Evolutionary conservation across 2,329 filamentous ascomycete genomes (phyloP), one percentile per base, ranked within the genome.

Genomic region (Seiridium unicorne): DNA sequence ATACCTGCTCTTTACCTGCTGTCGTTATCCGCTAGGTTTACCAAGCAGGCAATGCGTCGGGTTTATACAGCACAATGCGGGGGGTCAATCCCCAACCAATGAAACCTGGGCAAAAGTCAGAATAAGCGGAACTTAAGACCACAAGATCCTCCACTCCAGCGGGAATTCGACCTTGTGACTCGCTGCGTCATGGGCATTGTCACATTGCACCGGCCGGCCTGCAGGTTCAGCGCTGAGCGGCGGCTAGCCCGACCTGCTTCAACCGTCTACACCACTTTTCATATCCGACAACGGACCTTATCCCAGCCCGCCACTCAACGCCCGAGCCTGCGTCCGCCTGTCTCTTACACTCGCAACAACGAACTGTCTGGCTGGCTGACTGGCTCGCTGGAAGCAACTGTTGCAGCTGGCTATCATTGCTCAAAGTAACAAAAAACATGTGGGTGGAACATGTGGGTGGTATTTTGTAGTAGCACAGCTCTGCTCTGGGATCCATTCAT

Each of bases 221-320:
- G 26, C 26, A n/a, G 46, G 18, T 48, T 9, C 13, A 42, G 38
- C 7, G 13, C 38, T 42, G 7, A 42, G 13, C 7, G 46, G 46
- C 46, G 26, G 46, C 26, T 48, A n/a, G 46, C 46, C 26, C 9
- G n/a, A 48, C 8, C 11, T n/a, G 6, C 40, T 44, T n/a, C 8
- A 13, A 10, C 18, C 26, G 9, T 49, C 8, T 11, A 10, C 8
- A 49, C 11, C 34, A 42, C 13, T n/a, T 38, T 32, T 51, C 44
- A 58, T 48, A 40, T 58, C 55, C 55, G 55, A 58, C 46, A 58
- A 38, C 55, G 55, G 55, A 49, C 44, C 13, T 47, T 3, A 26
- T 5, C 18, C 18, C 18, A 26, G 18, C 18, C 18, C 18, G 18
- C 18, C 18, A 26, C 2, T 26, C 18, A 26, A 26, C 18, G 18